These are phyloP conservation scores for Zymoseptoria brevis DNA, from an alignment of 2,329 filamentous ascomycete species.

Conservation along the genomic window DNA sequence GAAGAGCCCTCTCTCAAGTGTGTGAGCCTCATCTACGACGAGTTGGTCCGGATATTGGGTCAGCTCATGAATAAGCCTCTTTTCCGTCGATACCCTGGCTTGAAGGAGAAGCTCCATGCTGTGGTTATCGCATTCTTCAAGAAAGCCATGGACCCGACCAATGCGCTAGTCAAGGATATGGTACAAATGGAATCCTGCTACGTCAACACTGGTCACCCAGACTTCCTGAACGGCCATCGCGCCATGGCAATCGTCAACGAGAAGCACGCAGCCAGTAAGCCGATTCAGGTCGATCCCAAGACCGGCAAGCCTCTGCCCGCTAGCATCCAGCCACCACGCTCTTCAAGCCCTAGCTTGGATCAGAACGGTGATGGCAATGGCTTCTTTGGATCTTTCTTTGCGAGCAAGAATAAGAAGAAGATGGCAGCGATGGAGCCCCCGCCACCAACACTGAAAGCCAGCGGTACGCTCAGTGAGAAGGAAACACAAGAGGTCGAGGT, in stretches of 20 bases:
- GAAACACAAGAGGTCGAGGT: constrained; percentile 96
- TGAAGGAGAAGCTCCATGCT: constrained; percentile 94
- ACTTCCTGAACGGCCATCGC: constrained; percentile 93
- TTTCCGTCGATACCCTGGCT: constrained; percentile 82
- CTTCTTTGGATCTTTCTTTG: constrained; percentile 98
- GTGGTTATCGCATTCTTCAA: constrained; percentile 96
- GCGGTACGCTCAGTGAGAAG: constrained; percentile 84
- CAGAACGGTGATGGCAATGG: constrained; percentile 48
- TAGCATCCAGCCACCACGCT: constrained; percentile 55
- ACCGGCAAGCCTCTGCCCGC: constrained; percentile 85
- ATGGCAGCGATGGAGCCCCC: constrained; percentile 98
- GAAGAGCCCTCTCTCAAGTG: constrained; percentile 97
- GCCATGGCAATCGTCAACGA: constrained; percentile 99
- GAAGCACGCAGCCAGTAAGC: constrained; percentile 70
- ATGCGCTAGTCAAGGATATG: constrained; percentile 89
- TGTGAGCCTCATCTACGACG: constrained; percentile 93
- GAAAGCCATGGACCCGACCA: constrained; percentile 95
- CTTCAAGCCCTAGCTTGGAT: constrained; percentile 66
- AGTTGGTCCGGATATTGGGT: constrained; percentile 87
- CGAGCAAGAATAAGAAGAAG: constrained; percentile 99
- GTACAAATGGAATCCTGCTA: constrained; percentile 96
- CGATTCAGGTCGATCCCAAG: constrained; percentile 94
- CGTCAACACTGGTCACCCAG: constrained; percentile 96
- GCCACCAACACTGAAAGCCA: constrained; percentile 86
- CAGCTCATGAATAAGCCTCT: constrained; percentile 82